These are phyloP conservation scores for Carallia brachiata DNA, from an alignment of 345 rosid genomes.

Conservation along the genomic window DNA sequence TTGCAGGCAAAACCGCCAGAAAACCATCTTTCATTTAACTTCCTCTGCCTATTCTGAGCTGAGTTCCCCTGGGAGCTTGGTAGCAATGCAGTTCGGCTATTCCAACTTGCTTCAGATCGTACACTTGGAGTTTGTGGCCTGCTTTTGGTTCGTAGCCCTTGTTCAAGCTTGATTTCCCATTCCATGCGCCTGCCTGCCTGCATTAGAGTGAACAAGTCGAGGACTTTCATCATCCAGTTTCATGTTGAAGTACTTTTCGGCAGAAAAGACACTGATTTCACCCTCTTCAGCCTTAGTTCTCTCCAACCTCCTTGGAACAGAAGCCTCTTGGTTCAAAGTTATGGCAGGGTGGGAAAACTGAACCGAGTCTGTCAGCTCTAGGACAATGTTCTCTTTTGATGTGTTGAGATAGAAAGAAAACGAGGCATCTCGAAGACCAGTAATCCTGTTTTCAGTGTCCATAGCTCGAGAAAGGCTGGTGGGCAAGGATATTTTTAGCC, in stretches of 20 bases:
- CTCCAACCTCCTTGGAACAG: conserved; percentile 19
- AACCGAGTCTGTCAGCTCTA: conserved; percentile 31
- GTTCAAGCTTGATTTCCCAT: conserved; percentile 24
- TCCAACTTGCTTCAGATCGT: conserved; percentile 47
- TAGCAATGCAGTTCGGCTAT: conserved; percentile 43
- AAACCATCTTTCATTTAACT: conserved; percentile 33
- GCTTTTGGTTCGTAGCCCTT: conserved; percentile 18
- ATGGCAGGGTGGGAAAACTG: conserved; percentile 25
- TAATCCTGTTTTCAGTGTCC: conserved; percentile 27
- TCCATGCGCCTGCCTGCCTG: conserved; percentile 10
- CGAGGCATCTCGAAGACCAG: conserved; percentile 38
- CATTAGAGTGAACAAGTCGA: conserved; percentile 8
- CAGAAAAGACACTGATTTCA: conserved; percentile 51
- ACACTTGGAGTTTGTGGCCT: conserved; percentile 45
- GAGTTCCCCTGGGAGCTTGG: conserved; percentile 19
- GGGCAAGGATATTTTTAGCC: background rate
- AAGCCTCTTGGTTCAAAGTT: conserved; percentile 23
- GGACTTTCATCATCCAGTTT: conserved; percentile 33
- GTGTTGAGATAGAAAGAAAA: conserved; percentile 38
- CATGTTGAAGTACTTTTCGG: conserved; percentile 59
- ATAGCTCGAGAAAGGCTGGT: conserved; percentile 12
- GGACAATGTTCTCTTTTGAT: conserved; percentile 32
- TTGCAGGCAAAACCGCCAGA: conserved; percentile 44
- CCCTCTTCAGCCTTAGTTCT: conserved; percentile 31
- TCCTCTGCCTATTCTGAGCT: conserved; percentile 27